Conservation (phyloP, 768 basidiomycete species). For the Tricholoma matsutake region DNA sequence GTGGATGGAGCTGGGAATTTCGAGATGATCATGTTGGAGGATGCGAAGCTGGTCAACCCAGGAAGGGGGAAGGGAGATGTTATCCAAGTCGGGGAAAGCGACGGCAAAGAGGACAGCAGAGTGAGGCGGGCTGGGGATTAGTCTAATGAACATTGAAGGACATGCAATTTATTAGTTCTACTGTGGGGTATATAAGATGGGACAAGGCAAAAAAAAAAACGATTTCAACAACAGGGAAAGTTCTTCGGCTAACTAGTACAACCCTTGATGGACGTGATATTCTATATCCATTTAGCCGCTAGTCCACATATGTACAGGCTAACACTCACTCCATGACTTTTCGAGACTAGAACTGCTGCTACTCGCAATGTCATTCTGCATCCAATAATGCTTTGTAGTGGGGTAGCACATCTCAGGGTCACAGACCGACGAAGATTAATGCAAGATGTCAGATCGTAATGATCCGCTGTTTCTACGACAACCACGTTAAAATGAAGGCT, state of each 20-base stretch:
- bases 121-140: neutral
- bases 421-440: too few relatives aligned
- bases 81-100: neutral
- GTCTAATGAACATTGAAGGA: neutral
- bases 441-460: too few relatives aligned
- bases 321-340: too few relatives aligned
- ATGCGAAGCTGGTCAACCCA: constrained; percentile 57
- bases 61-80: constrained; percentile 32
- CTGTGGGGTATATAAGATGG: neutral
- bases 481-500: too few relatives aligned
- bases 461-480: too few relatives aligned
- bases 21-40: constrained; percentile 49
- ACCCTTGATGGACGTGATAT: neutral
- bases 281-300: too few relatives aligned
- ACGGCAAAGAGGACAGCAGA: neutral
- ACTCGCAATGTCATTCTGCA: too few relatives aligned
- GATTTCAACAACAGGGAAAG: neutral
- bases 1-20: constrained; percentile 49
- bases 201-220: neutral
- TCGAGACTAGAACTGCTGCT: too few relatives aligned
- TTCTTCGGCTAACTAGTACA: neutral
- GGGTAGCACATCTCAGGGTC: too few relatives aligned
- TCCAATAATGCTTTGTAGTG: too few relatives aligned
- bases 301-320: too few relatives aligned
- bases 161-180: neutral